Evolutionary conservation across 2,329 filamentous ascomycete species (phyloP), one percentile per base, ranked within the genome.

Genomic region (Pseudohalonectria lignicola): DNA sequence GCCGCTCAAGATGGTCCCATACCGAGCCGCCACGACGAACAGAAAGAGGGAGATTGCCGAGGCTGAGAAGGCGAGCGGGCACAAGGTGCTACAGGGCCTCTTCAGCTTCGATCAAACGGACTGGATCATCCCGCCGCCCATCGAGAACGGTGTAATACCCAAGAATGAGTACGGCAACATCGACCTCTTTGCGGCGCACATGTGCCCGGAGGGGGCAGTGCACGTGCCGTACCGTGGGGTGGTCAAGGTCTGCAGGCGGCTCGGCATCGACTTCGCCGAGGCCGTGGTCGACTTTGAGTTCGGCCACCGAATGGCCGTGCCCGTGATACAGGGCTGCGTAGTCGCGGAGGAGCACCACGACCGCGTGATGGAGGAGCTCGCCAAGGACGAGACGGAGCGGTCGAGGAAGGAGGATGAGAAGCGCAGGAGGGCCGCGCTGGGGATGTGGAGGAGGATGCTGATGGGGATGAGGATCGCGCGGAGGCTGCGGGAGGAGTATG

Each of bases 221-320:
- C 92, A 98, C 54, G 70, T 96, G 2, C 86, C 86, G 0, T 79
- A 80, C 39, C 76, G 81, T 33, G 86, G 86, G 1, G 82, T 80
- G 0, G 78, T 81, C 23, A 79, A 80, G 34, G 74, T 95, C 2
- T 95, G 90, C 57, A 86, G 85, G 54, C 79, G 83, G 43, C 66
- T 98, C 0, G 76, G 77, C 4, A 82, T 96, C 28, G 87, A 95
- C 53, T 93, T 80, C 49, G 92, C 92, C 0, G 92, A 96, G 59
- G 92, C 92, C 1, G 92, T 94, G 3, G 88, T 88, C 0, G 92
- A 86, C 2, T 98, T 98, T 54, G 92, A 98, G 53, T 98, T 96
- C 55, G 90, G 90, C 0, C 82, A 92, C 49, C 82, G 92, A 43
- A 88, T 92, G 71, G 92, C 92, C 5, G 86, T 96, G 1, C 92